A percentile compares a stretch with the other conserved stretches of the same genome.
phyloP scores from a whole-genome alignment of 208 protist species.

The Leishmania tropica region DNA sequence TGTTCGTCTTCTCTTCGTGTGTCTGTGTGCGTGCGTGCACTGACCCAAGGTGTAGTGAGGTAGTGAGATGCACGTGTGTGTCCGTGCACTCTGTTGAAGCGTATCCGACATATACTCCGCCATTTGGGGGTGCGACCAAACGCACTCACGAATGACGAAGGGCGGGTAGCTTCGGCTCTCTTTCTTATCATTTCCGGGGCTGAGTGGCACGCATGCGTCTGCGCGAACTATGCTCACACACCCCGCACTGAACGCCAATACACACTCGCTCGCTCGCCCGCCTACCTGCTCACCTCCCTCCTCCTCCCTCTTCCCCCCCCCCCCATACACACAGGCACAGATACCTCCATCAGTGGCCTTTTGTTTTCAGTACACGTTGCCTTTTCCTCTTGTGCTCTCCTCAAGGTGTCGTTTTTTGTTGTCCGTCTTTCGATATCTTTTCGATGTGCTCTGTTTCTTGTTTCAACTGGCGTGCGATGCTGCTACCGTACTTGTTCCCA shows the following conservation, averaged over 20 bases:
- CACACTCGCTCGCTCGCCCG: not conserved
- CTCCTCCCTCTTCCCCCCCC: too few relatives aligned
- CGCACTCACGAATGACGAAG: not conserved
- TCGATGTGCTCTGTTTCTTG: not conserved
- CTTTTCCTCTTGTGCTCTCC: not conserved
- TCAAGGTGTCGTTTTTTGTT: not conserved
- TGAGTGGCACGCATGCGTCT: constrained; percentile 7
- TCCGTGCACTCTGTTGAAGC: not conserved
- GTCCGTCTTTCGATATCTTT: not conserved
- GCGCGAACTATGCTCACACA: not conserved
- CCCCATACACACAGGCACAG: not conserved
- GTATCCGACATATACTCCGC: not conserved
- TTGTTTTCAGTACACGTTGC: not conserved
- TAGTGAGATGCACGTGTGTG: not conserved
- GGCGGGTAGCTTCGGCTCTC: not conserved
- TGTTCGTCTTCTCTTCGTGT: not conserved
- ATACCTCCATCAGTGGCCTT: not conserved
- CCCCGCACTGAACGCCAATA: not conserved
- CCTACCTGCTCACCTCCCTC: not conserved
- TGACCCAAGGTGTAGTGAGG: not conserved
- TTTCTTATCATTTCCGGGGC: not conserved
- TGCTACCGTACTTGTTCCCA: not conserved
- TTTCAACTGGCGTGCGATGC: not conserved
- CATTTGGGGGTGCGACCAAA: not conserved
- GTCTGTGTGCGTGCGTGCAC: not conserved